A percentile compares a stretch with the other conserved stretches of the same genome.
Conservation (phyloP, 352 stramenopile species). For the Phytopythium helicoides region DNA sequence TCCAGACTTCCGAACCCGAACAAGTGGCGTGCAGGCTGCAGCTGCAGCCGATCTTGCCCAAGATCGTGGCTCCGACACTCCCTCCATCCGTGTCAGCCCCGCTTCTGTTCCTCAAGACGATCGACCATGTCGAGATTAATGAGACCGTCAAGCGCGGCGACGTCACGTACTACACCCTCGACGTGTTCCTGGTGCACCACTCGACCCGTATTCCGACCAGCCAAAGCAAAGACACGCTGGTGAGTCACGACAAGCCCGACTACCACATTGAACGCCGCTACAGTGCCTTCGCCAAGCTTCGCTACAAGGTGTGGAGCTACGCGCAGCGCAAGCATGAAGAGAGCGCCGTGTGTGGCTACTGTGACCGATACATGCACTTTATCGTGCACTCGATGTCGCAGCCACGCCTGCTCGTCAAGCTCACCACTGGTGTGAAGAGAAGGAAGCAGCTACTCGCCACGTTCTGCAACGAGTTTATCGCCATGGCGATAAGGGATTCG, state of each 20-base stretch:
- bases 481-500: slow-evolving; percentile 30
- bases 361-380: slow-evolving; percentile 46
- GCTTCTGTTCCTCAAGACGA: slow-evolving; percentile 28
- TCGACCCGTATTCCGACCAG: slow-evolving; percentile 58
- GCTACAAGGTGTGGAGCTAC: slow-evolving; percentile 44
- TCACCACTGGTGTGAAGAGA: slow-evolving; percentile 29
- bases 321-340: slow-evolving; percentile 37
- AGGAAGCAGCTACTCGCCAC: slow-evolving; percentile 42
- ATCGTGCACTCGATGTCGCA: slow-evolving; percentile 53
- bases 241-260: slow-evolving; percentile 28
- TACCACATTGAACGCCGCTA: slow-evolving; percentile 51
- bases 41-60: slow-evolving; percentile 16
- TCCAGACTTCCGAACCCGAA: too few relatives aligned
- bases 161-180: slow-evolving; percentile 47
- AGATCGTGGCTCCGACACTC: slow-evolving; percentile 16
- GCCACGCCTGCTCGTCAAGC: slow-evolving; percentile 47
- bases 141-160: slow-evolving; percentile 26
- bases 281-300: slow-evolving; percentile 48
- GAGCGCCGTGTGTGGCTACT: slow-evolving; percentile 37
- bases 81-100: slow-evolving; percentile 22
- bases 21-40: slow-evolving; percentile 11
- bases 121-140: slow-evolving; percentile 49
- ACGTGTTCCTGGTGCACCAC: slow-evolving; percentile 55
- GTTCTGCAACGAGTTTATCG: slow-evolving; percentile 50
- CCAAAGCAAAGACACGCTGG: slow-evolving; percentile 21